Evolutionary conservation across 805 yeast genomes (phyloP), one percentile per base, ranked within the genome.

Genomic region (Cyberlindnera amylophila): DNA sequence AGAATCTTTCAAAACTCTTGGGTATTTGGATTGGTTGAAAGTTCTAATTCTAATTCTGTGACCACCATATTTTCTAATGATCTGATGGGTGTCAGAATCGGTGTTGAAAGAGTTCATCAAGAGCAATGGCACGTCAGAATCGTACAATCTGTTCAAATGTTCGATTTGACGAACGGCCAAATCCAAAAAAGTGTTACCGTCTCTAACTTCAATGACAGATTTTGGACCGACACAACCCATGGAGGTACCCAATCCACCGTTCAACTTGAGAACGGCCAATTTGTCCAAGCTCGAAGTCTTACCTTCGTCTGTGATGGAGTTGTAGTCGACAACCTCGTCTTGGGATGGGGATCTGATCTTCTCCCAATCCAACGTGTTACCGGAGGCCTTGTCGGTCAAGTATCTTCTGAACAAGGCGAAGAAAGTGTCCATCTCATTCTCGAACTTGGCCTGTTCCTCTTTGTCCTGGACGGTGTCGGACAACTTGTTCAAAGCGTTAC

Each of bases 191-290:
- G 97, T 86, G 76, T 93, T 95, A 48, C 98, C 98, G 58, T 93
- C 99, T 67, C 99, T 86, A 37, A 93, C 99, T 72, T 93, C 99
- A 63, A 93, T 93, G 53, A 93, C 95, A 21, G 96, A 86, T 69
- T 90, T 90, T 51, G 99, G 99, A 45, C 99, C 99, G 49, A 93
- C 97, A 72, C 99, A 93, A 45, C 99, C 99, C 99, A 93, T 93
- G 9, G 98, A 91, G 16, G 99, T 93, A 62, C 99, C 99, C 55
- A 93, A 75, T 33, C 99, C 99, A 74, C 99, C 99, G 64, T 93
- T 93, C 64, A 93, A 77, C 71, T 93, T 93, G 66, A 93, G 75
- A 32, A 93, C 99, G 8, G 97, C 98, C 63, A 93, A 77, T 66
- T 90, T 90, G 54, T 80, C 67, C 58, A 93, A 74, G 45, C 64